These are phyloP conservation scores for Mesembryanthemum crystallinum DNA, from an alignment of 148 eudicot species.

Conservation along the genomic window DNA sequence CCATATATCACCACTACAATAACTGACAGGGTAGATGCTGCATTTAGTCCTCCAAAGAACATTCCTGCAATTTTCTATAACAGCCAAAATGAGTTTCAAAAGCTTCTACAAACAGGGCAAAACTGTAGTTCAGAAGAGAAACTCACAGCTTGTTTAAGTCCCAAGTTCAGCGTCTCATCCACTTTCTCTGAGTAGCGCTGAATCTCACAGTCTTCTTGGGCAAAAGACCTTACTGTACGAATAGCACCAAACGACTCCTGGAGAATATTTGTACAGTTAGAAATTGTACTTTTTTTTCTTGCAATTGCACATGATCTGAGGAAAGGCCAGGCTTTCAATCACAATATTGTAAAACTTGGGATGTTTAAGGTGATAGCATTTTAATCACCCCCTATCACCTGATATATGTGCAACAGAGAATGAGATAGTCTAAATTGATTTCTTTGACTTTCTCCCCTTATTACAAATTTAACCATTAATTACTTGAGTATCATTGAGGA, in stretches of 20 bases:
- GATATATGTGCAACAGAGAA: not conserved
- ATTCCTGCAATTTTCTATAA: slow-evolving; percentile 70
- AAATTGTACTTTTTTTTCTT: not conserved
- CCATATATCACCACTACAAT: slow-evolving; percentile 90
- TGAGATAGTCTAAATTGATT: not conserved
- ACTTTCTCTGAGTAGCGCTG: slow-evolving; percentile 82
- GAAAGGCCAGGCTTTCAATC: not conserved
- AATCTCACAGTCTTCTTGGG: slow-evolving; percentile 66
- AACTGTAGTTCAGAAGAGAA: slow-evolving; percentile 8
- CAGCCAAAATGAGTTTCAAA: slow-evolving; percentile 12
- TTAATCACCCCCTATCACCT: not conserved
- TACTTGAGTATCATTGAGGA: not conserved
- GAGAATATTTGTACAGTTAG: slow-evolving; percentile 4
- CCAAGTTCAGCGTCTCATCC: slow-evolving; percentile 74
- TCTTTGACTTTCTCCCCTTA: not conserved
- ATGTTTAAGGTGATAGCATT: not conserved
- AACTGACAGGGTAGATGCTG: slow-evolving; percentile 83
- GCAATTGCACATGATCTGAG: not conserved
- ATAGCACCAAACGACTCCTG: slow-evolving; percentile 95
- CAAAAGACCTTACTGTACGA: slow-evolving; percentile 91
- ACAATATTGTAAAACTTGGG: not conserved
- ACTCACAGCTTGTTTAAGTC: slow-evolving; percentile 86
- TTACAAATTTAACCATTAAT: not conserved
- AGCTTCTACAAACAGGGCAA: slow-evolving; percentile 1
- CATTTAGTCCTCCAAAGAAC: slow-evolving; percentile 76